These are phyloP conservation scores for Acanthamoeba polyphaga DNA, from an alignment of 208 protist genomes.

Conservation along the genomic window DNA sequence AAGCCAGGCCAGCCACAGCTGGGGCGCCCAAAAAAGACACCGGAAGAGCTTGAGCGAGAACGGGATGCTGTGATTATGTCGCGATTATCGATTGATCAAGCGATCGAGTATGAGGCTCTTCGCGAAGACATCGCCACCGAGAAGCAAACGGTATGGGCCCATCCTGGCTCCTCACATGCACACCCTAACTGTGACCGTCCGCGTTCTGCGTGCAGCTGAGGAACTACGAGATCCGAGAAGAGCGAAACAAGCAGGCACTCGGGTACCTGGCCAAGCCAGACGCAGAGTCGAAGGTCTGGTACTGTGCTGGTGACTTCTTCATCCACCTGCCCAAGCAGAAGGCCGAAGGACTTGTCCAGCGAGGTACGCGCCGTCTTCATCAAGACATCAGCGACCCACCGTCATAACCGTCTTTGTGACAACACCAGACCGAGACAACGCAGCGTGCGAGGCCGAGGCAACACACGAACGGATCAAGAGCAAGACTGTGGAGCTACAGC, in stretches of 20 bases:
- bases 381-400: no score
- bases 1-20: background rate
- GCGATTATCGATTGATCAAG: conserved; percentile 42
- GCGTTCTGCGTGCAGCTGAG: background rate
- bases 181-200: background rate
- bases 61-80: conserved; percentile 53
- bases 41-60: conserved; percentile 31
- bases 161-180: no score
- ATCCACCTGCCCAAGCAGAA: conserved; percentile 55
- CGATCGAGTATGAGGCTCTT: conserved; percentile 26
- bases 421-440: background rate
- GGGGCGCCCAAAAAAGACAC: background rate
- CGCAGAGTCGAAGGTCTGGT: conserved; percentile 43
- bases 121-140: conserved; percentile 21
- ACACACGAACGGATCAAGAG: conserved; percentile 55
- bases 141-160: background rate
- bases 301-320: conserved; percentile 64
- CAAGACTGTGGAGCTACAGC: conserved; percentile 36
- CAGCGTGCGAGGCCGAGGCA: conserved; percentile 40
- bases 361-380: background rate
- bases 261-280: conserved; percentile 4
- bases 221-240: conserved; percentile 7
- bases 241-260: conserved; percentile 41
- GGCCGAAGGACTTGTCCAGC: background rate
- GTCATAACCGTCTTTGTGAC: no score